Percentiles rank a stretch among this genome's conserved stretches.
Evolutionary conservation across 257 asterid genomes (phyloP).

Genomic region (Nicotiana sylvestris): DNA sequence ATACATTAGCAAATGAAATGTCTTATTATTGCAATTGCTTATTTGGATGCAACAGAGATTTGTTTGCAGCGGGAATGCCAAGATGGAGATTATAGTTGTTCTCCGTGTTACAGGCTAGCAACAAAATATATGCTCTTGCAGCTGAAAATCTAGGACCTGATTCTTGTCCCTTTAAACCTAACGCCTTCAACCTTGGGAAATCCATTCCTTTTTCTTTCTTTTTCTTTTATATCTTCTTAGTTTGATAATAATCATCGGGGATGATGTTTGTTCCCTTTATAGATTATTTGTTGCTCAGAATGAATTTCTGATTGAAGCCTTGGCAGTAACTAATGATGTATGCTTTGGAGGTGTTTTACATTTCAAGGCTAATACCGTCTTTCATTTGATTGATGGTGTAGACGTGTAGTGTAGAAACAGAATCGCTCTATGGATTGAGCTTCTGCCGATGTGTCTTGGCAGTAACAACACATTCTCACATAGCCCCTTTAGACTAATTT

Average conservation of each 20-base stretch:
- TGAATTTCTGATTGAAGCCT: constrained; percentile 9
- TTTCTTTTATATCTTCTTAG: background rate
- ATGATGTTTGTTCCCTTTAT: constrained; percentile 8
- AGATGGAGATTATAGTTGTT: background rate
- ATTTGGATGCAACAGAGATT: background rate
- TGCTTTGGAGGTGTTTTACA: constrained; percentile 8
- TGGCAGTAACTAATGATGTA: background rate
- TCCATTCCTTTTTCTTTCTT: background rate
- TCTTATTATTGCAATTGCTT: background rate
- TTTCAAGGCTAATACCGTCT: background rate
- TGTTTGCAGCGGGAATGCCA: constrained; percentile 1
- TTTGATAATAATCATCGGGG: constrained; percentile 11
- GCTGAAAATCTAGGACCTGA: background rate
- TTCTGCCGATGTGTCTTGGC: background rate
- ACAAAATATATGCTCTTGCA: background rate
- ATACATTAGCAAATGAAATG: constrained; percentile 4
- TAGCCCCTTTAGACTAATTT: background rate
- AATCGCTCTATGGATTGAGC: background rate
- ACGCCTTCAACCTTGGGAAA: constrained; percentile 7
- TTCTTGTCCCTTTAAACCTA: background rate
- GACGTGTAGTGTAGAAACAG: background rate
- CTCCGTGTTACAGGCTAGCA: background rate
- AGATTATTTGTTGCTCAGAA: constrained; percentile 3
- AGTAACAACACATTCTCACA: background rate
- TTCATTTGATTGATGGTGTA: background rate